phyloP scores from a whole-genome alignment of 2,329 filamentous ascomycete species.

The Hypoxylon sp. region DNA sequence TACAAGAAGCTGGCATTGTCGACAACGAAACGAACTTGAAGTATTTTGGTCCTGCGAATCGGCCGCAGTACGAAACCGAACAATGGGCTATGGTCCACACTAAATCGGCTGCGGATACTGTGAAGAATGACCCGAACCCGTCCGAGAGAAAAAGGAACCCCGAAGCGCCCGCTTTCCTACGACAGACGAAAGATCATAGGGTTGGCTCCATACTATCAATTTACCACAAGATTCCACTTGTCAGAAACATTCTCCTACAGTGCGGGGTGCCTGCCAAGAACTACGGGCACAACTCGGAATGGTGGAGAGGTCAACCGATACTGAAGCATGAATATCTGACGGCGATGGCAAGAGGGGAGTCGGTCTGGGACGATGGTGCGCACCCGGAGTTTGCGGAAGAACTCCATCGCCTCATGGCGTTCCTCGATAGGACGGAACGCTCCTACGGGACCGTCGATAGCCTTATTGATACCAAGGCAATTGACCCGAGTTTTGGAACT shows the following conservation, averaged over 20 bases:
- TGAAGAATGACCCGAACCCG: conserved; percentile 59
- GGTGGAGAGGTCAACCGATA: conserved; percentile 74
- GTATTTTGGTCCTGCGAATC: conserved; percentile 73
- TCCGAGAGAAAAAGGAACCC: conserved; percentile 62
- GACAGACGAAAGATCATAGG: conserved; percentile 57
- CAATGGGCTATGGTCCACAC: conserved; percentile 73
- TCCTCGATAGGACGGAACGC: conserved; percentile 72
- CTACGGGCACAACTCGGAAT: conserved; percentile 71
- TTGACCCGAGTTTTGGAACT: conserved; percentile 53
- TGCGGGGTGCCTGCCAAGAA: conserved; percentile 59
- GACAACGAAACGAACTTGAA: conserved; percentile 59
- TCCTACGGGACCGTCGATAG: conserved; percentile 70
- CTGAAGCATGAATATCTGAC: conserved; percentile 57
- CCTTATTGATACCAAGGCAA: conserved; percentile 59
- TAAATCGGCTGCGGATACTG: conserved; percentile 49
- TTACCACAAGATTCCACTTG: conserved; percentile 71
- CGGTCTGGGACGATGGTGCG: conserved; percentile 53
- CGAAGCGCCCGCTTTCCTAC: conserved; percentile 68
- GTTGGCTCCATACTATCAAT: conserved; percentile 72
- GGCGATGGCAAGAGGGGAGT: conserved; percentile 54
- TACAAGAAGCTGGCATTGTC: conserved; percentile 68
- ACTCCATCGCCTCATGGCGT: conserved; percentile 74
- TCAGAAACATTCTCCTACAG: conserved; percentile 68
- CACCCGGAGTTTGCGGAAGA: conserved; percentile 65
- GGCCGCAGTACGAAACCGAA: conserved; percentile 67